Evolutionary conservation across 1,284 basidiomycete species (phyloP), one percentile per base, ranked within the genome.

Genomic region (Mrakiaceae sp.): DNA sequence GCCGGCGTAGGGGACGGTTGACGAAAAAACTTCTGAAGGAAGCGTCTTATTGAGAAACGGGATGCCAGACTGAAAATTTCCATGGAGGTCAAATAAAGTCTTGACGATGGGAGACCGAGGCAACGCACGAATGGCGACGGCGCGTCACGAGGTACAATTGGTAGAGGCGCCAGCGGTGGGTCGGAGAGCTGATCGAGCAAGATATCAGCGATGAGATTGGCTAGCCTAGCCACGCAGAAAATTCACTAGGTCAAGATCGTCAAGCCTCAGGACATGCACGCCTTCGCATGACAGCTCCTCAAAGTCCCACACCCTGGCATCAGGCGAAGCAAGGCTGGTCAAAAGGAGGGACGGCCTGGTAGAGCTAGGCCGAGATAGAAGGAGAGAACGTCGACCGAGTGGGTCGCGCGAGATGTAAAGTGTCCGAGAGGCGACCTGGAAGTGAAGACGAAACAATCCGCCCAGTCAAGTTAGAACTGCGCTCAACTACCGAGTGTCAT

Each of bases 401-500:
- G 91, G 90, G 74, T 98, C 95, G 57, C 94, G 81, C 5, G 83
- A 89, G 72, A 89, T 94, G 75, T 84, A 87, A 3, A 97, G 69
- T 48, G 76, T 80, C 5, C 68, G 62, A 3, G 69, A 70, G 0
- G 67, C 51, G 52, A 75, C 75, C 84, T 89, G 68, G 42, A 44
- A 59, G 46, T 62, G 44, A 60, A 58, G 66, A 55, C 1, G 27
- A 14, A 27, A 14, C 39, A 27, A 14, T 49, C 49, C 6, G 51
- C 51, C 14, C 5, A 49, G 50, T n/a, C 67, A 65, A 63, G 16
- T 49, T 64, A 4, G 64, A 48, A 48, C 48, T 63, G 42, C 46
- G 53, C 10, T 55, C 55, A 61, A 66, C 27, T 58, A 60, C 11
- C 9, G 14, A 61, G 56, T 44, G 42, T 50, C n/a, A 57, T 55